Evolutionary conservation across 2,329 filamentous ascomycete genomes (phyloP), one percentile per base, ranked within the genome.

Genomic region (Penicillium thymicola): DNA sequence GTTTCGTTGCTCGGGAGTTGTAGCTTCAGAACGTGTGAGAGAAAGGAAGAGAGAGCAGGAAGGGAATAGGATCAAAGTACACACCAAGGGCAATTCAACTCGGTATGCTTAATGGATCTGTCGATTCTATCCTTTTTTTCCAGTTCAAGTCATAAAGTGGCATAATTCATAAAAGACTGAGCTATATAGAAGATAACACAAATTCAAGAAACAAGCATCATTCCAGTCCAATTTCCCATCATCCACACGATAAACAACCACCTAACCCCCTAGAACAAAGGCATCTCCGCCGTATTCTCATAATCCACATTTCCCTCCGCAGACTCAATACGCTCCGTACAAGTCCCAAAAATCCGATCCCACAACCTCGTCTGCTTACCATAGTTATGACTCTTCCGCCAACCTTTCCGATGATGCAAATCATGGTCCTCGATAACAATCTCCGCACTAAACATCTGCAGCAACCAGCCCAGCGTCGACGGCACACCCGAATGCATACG

Each of bases 351-450:
- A 5, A 74, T 46, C 10, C 63, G 61, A 58, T 75, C 73, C 73
- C 73, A 76, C 23, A 75, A 55, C 9, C 70, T 55, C 3, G 64
- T 66, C 57, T 66, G 72, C 59, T 75, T 75, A 27, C 73, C 72
- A 58, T 76, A 75, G 51, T 65, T 66, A 43, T 64, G 53, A 38
- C 72, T 75, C 66, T 73, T 72, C 46, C 67, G 64, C 72, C 72
- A 76, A 2, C 73, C 73, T 63, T 73, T 71, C 11, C 73, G 70
- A 53, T 76, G 73, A 55, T 76, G 73, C 42, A 76, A 57, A 58
- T 76, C 73, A 59, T 76, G 73, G 41, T 79, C 77, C 59, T 79
- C 77, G 46, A 78, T 73, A 3, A 75, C 66, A n/a, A 78, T 68
- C 21, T 79, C 76, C 27, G 65, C 63, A 28, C 70, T 65, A 14